A percentile compares a stretch with the other conserved stretches of the same genome.
phyloP scores from a whole-genome alignment of 2,329 filamentous ascomycete genomes.

The Botrytis squamosa region DNA sequence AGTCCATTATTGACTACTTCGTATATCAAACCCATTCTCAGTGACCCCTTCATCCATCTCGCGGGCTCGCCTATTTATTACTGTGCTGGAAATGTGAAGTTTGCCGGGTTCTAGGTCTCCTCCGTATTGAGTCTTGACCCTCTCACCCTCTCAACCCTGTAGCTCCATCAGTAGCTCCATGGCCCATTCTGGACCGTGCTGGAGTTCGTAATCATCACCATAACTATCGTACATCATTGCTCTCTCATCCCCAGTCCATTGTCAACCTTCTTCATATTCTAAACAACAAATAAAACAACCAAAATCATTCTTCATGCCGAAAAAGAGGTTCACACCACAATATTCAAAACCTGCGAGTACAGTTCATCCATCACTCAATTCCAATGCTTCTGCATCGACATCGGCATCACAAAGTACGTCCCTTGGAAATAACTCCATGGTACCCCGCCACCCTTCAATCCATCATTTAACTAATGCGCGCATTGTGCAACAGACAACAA shows the following conservation, averaged over 20 bases:
- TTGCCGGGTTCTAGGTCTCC: neutral
- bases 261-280: neutral
- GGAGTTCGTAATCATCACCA: neutral
- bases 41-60: neutral
- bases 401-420: conserved; percentile 30
- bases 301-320: conserved; percentile 52
- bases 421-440: conserved; percentile 17
- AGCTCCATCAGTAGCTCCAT: neutral
- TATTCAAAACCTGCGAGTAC: conserved; percentile 60
- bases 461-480: neutral
- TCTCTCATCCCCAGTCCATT: neutral
- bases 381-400: conserved; percentile 36
- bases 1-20: neutral
- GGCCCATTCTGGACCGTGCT: neutral
- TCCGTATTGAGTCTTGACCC: too few relatives aligned
- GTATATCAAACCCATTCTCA: neutral
- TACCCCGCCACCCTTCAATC: conserved; percentile 6
- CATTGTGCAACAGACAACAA: conserved; percentile 4
- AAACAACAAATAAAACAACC: neutral
- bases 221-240: neutral
- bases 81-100: neutral
- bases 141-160: neutral
- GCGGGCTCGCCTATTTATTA: neutral
- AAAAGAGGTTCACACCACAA: conserved; percentile 57
- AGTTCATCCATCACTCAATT: conserved; percentile 50